A percentile compares a stretch with the other conserved stretches of the same genome.
Conservation (phyloP, 805 yeast species). For the Yarrowia porcina region DNA sequence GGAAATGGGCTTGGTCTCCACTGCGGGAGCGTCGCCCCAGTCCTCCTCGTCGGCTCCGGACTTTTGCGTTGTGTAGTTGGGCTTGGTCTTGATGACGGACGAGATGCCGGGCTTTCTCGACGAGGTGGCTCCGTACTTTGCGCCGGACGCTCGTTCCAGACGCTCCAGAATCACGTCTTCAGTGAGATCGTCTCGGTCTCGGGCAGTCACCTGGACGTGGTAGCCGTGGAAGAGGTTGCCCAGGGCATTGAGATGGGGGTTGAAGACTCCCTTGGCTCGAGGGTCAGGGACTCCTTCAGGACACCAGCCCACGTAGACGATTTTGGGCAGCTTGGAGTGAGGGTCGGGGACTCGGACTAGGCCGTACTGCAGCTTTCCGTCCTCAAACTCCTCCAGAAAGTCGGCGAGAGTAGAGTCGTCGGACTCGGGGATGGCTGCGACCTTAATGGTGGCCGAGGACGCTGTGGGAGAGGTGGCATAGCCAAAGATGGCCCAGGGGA, state of each 20-base stretch:
- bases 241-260: conserved; percentile 42
- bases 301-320: conserved; percentile 82
- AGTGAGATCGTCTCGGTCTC: conserved; percentile 86
- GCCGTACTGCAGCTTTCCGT: conserved; percentile 87
- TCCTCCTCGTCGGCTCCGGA: conserved; percentile 51
- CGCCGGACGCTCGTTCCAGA: conserved; percentile 90
- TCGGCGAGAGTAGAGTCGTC: conserved; percentile 72
- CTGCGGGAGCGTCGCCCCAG: conserved; percentile 58
- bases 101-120: conserved; percentile 31
- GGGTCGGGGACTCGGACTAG: conserved; percentile 83
- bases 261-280: conserved; percentile 44
- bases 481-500: conserved; percentile 76
- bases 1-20: conserved; percentile 36
- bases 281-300: conserved; percentile 85
- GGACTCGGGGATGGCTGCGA: conserved; percentile 38
- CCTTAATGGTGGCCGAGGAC: conserved; percentile 41
- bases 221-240: conserved; percentile 56
- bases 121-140: conserved; percentile 68
- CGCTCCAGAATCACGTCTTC: conserved; percentile 69
- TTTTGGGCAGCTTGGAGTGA: conserved; percentile 84
- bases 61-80: conserved; percentile 39
- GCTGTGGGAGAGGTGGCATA: conserved; percentile 55
- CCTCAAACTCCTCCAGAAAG: conserved; percentile 77
- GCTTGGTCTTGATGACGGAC: conserved; percentile 37
- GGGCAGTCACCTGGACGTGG: conserved; percentile 96